Percentiles rank a stretch among this genome's conserved stretches.
phyloP scores from a whole-genome alignment of 2,329 filamentous ascomycete species.

The Ophiognomonia clavigignenti-juglandacearum region DNA sequence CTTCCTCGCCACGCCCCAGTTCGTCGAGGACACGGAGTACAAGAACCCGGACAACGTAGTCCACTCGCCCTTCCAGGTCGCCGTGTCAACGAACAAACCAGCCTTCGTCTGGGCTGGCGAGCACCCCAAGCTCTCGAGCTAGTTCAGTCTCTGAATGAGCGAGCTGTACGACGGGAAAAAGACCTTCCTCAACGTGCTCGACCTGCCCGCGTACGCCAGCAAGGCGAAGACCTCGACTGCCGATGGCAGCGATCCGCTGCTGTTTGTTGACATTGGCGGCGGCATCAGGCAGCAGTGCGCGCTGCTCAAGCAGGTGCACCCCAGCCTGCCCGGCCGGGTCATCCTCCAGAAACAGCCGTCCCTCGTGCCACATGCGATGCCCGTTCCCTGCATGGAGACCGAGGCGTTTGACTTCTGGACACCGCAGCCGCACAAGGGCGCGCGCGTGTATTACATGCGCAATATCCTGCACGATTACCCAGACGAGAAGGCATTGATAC shows the following conservation, averaged over 20 bases:
- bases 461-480: slow-evolving; percentile 19
- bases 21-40: slow-evolving; percentile 16
- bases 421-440: slow-evolving; percentile 10
- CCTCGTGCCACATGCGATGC: slow-evolving; percentile 20
- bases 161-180: slow-evolving; percentile 12
- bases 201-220: slow-evolving; percentile 13
- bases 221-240: background rate
- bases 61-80: slow-evolving; percentile 19
- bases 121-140: slow-evolving; percentile 10
- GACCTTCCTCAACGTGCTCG: slow-evolving; percentile 21
- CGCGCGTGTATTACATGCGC: slow-evolving; percentile 20
- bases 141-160: slow-evolving; percentile 22
- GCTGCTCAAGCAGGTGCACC: slow-evolving; percentile 19
- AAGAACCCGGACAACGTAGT: slow-evolving; percentile 15
- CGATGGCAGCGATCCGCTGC: background rate
- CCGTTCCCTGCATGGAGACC: slow-evolving; percentile 19
- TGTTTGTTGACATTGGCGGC: slow-evolving; percentile 23
- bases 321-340: slow-evolving; percentile 18
- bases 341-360: slow-evolving; percentile 22
- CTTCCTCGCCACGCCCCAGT: slow-evolving; percentile 9
- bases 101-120: slow-evolving; percentile 13
- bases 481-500: background rate
- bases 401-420: slow-evolving; percentile 24
- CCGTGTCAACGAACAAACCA: slow-evolving; percentile 11
- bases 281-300: slow-evolving; percentile 22